These are phyloP conservation scores for Pezicula neosporulosa DNA, from an alignment of 2,329 filamentous ascomycete species.

Conservation along the genomic window DNA sequence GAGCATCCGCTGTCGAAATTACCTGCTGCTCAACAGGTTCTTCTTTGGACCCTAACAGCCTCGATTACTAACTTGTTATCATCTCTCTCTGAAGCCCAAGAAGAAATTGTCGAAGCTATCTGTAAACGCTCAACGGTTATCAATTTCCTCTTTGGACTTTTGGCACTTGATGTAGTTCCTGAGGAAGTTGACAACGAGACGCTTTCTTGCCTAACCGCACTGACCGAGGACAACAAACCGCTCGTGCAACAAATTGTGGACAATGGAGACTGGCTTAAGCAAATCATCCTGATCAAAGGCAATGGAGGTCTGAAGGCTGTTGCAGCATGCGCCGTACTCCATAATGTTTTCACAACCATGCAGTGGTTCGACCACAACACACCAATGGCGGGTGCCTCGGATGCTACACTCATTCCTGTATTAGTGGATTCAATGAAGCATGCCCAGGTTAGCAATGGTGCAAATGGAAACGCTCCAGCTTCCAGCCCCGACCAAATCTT, in stretches of 20 bases:
- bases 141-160: conserved; percentile 51
- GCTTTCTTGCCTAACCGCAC: conserved; percentile 51
- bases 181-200: conserved; percentile 38
- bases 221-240: conserved; percentile 56
- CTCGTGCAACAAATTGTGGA: conserved; percentile 51
- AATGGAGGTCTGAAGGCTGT: conserved; percentile 46
- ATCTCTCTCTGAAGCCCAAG: conserved; percentile 54
- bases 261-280: conserved; percentile 46
- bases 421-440: conserved; percentile 31
- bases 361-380: conserved; percentile 49
- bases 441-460: conserved; percentile 10
- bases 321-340: conserved; percentile 57
- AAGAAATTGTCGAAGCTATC: conserved; percentile 56
- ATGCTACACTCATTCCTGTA: conserved; percentile 46
- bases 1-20: conserved; percentile 42
- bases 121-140: conserved; percentile 45
- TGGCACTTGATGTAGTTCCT: conserved; percentile 36
- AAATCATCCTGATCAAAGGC: conserved; percentile 45
- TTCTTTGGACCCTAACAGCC: conserved; percentile 50
- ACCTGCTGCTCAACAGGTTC: conserved; percentile 49
- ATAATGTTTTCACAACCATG: conserved; percentile 56
- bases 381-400: conserved; percentile 44
- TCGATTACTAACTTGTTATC: conserved; percentile 51
- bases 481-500: conserved; percentile 25
- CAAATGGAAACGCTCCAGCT: conserved; percentile 14